These are phyloP conservation scores for Candida silvicultrix DNA, from an alignment of 805 yeast species.

Conservation along the genomic window DNA sequence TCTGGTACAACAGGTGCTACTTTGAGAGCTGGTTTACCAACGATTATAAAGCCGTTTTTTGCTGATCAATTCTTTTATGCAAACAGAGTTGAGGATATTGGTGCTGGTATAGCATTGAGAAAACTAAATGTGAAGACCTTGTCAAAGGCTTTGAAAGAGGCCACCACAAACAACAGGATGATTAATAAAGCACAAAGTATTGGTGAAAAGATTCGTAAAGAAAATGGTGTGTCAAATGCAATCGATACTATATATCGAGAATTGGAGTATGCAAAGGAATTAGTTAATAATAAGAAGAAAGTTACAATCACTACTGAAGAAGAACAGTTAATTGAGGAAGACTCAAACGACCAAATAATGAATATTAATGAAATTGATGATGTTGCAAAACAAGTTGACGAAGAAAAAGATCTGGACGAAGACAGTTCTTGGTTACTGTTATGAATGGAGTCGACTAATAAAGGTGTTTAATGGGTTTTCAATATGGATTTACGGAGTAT, in stretches of 20 bases:
- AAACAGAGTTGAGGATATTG: slow-evolving; percentile 78
- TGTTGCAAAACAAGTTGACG: slow-evolving; percentile 2
- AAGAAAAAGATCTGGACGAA: slow-evolving; percentile 4
- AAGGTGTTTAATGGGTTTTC: neutral
- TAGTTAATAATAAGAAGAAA: slow-evolving; percentile 42
- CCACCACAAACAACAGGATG: slow-evolving; percentile 58
- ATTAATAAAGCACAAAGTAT: slow-evolving; percentile 59
- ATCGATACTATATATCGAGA: slow-evolving; percentile 74
- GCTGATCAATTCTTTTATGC: slow-evolving; percentile 97
- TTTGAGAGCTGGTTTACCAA: slow-evolving; percentile 79
- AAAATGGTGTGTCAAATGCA: slow-evolving; percentile 76
- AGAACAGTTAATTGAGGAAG: slow-evolving; percentile 8
- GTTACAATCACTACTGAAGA: slow-evolving; percentile 6
- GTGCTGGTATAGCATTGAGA: slow-evolving; percentile 70
- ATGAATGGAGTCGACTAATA: neutral
- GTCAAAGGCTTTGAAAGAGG: slow-evolving; percentile 62
- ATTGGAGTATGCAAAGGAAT: slow-evolving; percentile 64
- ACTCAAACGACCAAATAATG: slow-evolving; percentile 3
- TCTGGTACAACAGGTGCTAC: slow-evolving; percentile 96
- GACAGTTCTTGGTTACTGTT: slow-evolving; percentile 16
- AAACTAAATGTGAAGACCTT: slow-evolving; percentile 61
- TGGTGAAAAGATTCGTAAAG: slow-evolving; percentile 60
- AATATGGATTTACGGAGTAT: neutral
- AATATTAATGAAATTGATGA: slow-evolving; percentile 2
- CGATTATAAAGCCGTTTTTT: slow-evolving; percentile 88